Base-by-base conservation (phyloP, 202 grass and related monocot species). In the Digitaria exilis region DNA sequence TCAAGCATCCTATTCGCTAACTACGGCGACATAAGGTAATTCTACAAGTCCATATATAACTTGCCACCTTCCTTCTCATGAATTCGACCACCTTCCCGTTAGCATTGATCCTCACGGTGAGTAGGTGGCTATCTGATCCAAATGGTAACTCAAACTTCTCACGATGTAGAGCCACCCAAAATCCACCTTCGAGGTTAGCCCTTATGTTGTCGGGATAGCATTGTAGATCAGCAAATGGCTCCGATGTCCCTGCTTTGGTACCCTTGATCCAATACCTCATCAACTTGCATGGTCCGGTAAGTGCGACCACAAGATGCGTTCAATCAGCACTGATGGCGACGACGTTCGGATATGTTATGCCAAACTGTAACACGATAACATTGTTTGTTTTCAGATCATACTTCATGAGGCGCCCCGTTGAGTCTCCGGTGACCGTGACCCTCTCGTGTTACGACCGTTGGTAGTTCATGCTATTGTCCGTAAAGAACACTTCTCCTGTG, bases 191-290 rank as follows among this genome's bases (percentile, higher is more conserved):
- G 0, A 22, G 1, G 0, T 82, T 80, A 9, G 78, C 52, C 25
- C 71, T 85, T 22, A 93, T 75, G 28, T 93, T 93, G 59, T 93
- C 91, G 0, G 91, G 91, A 56, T 93, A 90, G 1, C 91, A 83
- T 0, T 86, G 86, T 6, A 94, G 30, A 30, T 91, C 85, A 4
- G 65, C 81, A 7, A 93, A 87, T 9, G 69, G 46, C 39, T 89
- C 81, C 0, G 79, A 79, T 15, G 19, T 76, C 3, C 90, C 84
- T 0, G 55, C 60, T 17, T 55, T 82, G 0, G 84, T 77, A 0
- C 91, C 91, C 25, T 73, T 78, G 11, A 93, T 79, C 87, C 84
- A 93, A 43, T 89, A n/a, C n/a, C n/a, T n/a, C n/a, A n/a, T n/a
- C n/a, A n/a, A n/a, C n/a, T n/a, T n/a, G n/a, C n/a, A n/a, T n/a